Evolutionary conservation across 257 asterid genomes (phyloP), one percentile per base, ranked within the genome.

Genomic region (Solanum bulbocastanum): DNA sequence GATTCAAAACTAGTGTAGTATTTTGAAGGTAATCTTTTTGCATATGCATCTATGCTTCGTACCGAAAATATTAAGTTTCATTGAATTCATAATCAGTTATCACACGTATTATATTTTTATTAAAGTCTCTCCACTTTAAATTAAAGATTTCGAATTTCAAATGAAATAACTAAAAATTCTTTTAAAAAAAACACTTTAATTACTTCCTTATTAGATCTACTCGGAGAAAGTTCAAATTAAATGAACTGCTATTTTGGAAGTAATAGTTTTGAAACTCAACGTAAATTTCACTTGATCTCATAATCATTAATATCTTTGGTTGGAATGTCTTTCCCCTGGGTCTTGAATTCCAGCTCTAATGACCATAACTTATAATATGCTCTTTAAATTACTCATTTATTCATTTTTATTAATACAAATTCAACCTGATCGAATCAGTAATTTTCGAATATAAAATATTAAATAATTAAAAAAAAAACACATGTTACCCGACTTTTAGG

Each of bases 401-500:
- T 35, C 9, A 2, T 36, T 1, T 44, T 36, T 35, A 36, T 71
- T 15, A 8, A 8, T 4, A 2, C 3, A 35, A 36, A 73, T 36
- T 5, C 3, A 73, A 73, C 6, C 6, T 73, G 11, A 20, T 35
- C 2, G 2, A 22, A 36, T 6, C 1, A 74, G 0, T 20, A 11
- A 74, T 10, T 74, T 36, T 37, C 4, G 1, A 36, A 73, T 20
- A 36, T 1, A 8, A 5, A 16, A 20, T 35, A 0, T 13, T 0
- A 66, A 25, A 25, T 10, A 35, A 39, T 2, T 10, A 0, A 6
- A 32, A 35, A 8, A 4, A 14, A 8, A 4, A 20, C 5, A 22
- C 32, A 75, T 39, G 56, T 93, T 93, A 87, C 18, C 92, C 91
- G 90, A 89, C 90, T 91, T 84, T 88, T 86, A n/a, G 60, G 83